These are phyloP conservation scores for Letharia lupina DNA, from an alignment of 495 filamentous ascomycete genomes.

Conservation along the genomic window DNA sequence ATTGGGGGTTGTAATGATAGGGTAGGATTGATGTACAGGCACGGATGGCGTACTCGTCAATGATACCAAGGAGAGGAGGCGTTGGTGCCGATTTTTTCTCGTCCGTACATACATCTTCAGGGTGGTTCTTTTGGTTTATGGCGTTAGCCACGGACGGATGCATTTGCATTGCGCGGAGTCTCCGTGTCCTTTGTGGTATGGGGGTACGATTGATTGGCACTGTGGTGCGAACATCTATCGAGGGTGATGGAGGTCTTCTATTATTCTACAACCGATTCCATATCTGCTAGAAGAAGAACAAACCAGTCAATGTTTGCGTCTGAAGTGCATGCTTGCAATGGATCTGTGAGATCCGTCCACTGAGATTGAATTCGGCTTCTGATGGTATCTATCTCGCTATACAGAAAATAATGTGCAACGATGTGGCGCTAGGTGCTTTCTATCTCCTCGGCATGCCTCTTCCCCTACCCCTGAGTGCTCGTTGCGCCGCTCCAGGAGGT, in stretches of 20 bases:
- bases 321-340: neutral
- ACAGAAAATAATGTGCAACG: neutral
- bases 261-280: neutral
- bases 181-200: neutral
- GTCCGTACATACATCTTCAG: constrained; percentile 3
- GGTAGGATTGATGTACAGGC: constrained; percentile 11
- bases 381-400: constrained; percentile 13
- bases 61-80: neutral
- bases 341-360: neutral
- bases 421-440: neutral
- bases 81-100: neutral
- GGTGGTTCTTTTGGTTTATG: neutral
- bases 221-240: neutral
- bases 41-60: neutral
- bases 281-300: neutral
- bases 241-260: neutral
- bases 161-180: neutral
- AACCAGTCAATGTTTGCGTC: neutral
- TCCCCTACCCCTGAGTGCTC: constrained; percentile 75
- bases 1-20: constrained; percentile 14
- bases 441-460: constrained; percentile 84
- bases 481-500: constrained; percentile 86
- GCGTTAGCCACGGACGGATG: neutral
- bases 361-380: neutral
- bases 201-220: neutral